phyloP scores from a whole-genome alignment of 1,139 yeast genomes.

The Chernovozyma sophiae-reginae region DNA sequence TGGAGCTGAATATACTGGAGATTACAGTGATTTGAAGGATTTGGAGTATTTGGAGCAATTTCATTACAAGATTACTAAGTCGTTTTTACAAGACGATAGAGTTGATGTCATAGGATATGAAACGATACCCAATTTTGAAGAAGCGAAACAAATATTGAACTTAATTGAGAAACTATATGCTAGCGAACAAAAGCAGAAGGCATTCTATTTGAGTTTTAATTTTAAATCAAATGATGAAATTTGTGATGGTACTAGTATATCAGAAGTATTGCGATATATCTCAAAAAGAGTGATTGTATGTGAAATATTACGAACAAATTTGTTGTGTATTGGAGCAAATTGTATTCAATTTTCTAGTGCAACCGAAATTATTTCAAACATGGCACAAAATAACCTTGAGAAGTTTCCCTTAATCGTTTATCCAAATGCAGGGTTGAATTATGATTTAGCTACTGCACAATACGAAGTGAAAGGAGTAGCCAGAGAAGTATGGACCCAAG shows the following conservation, averaged over 20 bases:
- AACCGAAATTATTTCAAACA: constrained; percentile 14
- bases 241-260: constrained; percentile 32
- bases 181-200: constrained; percentile 14
- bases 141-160: constrained; percentile 35
- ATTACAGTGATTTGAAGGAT: constrained; percentile 35
- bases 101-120: constrained; percentile 61
- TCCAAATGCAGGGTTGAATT: constrained; percentile 38
- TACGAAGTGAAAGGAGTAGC: constrained; percentile 10
- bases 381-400: constrained; percentile 12
- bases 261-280: constrained; percentile 17
- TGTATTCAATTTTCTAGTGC: constrained; percentile 30
- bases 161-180: constrained; percentile 16
- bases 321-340: constrained; percentile 38
- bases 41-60: constrained; percentile 32
- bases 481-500: constrained; percentile 25
- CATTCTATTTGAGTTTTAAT: constrained; percentile 28
- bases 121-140: constrained; percentile 57
- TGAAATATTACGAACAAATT: constrained; percentile 10
- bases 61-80: constrained; percentile 46
- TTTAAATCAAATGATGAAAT: constrained; percentile 19
- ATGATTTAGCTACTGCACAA: constrained; percentile 13
- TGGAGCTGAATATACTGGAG: constrained; percentile 69
- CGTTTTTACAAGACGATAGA: constrained; percentile 26
- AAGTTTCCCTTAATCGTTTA: constrained; percentile 25
- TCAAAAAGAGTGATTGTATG: constrained; percentile 11